These are phyloP conservation scores for Lagenaria siceraria DNA, from an alignment of 306 rosid species.

Conservation along the genomic window DNA sequence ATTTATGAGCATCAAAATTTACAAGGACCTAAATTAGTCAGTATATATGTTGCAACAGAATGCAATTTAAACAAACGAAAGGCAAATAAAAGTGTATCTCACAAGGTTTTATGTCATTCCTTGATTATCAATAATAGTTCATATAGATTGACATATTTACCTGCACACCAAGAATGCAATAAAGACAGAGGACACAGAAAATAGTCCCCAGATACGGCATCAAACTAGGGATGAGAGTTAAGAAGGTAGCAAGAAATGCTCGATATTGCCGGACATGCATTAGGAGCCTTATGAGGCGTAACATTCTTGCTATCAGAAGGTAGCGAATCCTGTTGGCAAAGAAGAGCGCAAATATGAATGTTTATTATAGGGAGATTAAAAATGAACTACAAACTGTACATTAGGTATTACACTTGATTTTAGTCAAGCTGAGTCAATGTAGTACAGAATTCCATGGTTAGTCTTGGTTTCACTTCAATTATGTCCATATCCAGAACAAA, in stretches of 20 bases:
- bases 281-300: constrained; percentile 79
- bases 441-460: background rate
- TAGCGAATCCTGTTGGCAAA: constrained; percentile 74
- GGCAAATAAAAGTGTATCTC: background rate
- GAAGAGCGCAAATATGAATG: constrained; percentile 7
- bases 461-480: background rate
- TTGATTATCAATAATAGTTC: background rate
- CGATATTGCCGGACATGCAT: constrained; percentile 72
- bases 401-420: background rate
- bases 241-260: constrained; percentile 83
- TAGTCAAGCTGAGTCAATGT: background rate
- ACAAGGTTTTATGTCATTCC: background rate
- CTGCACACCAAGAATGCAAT: constrained; percentile 89
- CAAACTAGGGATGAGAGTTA: constrained; percentile 89
- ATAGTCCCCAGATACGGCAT: constrained; percentile 96
- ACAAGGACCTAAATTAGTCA: background rate
- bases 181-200: constrained; percentile 68
- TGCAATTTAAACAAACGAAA: background rate
- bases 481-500: background rate
- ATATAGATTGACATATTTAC: constrained; percentile 24
- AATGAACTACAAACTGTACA: background rate
- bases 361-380: background rate
- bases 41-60: background rate
- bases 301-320: constrained; percentile 91
- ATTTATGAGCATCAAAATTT: background rate